These are phyloP conservation scores for Przewalskia tangutica DNA, from an alignment of 257 asterid genomes.

Conservation along the genomic window DNA sequence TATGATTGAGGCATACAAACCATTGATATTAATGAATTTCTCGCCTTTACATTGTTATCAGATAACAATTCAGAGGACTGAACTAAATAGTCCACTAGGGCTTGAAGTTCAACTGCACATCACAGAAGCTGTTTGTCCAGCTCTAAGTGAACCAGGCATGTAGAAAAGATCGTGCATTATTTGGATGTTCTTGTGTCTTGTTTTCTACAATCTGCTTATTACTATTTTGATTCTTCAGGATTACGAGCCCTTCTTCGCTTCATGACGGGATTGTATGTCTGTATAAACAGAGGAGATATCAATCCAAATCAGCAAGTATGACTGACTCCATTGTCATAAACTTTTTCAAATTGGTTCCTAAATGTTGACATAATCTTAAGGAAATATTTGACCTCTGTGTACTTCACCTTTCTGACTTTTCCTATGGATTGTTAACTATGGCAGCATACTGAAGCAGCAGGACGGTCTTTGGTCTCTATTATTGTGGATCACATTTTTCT, in stretches of 20 bases:
- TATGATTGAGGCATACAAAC: neutral
- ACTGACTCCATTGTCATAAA: slow-evolving; percentile 2
- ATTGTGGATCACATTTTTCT: slow-evolving; percentile 90
- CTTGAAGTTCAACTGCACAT: slow-evolving; percentile 87
- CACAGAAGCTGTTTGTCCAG: slow-evolving; percentile 89
- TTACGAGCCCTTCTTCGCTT: slow-evolving; percentile 96
- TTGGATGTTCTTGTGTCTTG: neutral
- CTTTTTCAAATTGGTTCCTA: neutral
- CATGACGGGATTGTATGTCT: slow-evolving; percentile 79
- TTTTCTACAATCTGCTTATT: slow-evolving; percentile 8
- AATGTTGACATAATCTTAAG: neutral
- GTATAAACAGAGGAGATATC: slow-evolving; percentile 93
- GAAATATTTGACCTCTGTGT: neutral
- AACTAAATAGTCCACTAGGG: slow-evolving; percentile 75
- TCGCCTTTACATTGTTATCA: slow-evolving; percentile 22
- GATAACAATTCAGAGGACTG: slow-evolving; percentile 95
- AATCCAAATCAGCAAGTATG: slow-evolving; percentile 72
- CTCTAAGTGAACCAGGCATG: slow-evolving; percentile 97
- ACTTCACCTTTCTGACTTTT: neutral
- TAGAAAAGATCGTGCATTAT: slow-evolving; percentile 10
- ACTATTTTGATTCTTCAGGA: slow-evolving; percentile 36
- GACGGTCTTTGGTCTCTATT: slow-evolving; percentile 78
- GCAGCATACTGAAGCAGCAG: slow-evolving; percentile 94
- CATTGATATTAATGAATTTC: neutral
- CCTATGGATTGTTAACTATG: neutral